These are phyloP conservation scores for Daphne laureola DNA, from an alignment of 441 rosid species.

Conservation along the genomic window DNA sequence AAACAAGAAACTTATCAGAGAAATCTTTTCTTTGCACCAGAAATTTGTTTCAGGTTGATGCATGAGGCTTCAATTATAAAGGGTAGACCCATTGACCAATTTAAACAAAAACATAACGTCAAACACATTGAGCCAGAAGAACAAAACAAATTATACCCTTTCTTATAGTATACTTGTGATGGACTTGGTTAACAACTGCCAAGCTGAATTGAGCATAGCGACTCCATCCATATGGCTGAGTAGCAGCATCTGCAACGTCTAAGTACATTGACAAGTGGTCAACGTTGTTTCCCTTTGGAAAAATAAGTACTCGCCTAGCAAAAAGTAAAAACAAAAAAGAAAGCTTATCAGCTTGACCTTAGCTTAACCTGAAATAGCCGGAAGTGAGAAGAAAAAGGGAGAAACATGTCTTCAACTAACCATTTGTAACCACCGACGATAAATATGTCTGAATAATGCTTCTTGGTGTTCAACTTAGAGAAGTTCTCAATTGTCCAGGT, in stretches of 20 bases:
- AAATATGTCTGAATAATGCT: constrained; percentile 35
- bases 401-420: constrained; percentile 12
- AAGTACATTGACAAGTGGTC: constrained; percentile 67
- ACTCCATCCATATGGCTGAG: constrained; percentile 69
- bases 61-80: no score
- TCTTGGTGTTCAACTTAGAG: constrained; percentile 32
- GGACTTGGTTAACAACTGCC: constrained; percentile 54
- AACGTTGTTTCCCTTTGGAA: constrained; percentile 71
- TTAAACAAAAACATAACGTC: no score
- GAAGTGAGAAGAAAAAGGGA: not conserved
- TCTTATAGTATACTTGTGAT: constrained; percentile 39
- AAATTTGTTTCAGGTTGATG: no score
- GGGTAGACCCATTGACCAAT: no score
- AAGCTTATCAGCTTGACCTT: no score
- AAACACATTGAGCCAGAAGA: no score
- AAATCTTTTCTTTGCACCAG: no score
- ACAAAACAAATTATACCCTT: constrained; percentile 31
- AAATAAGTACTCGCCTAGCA: constrained; percentile 58
- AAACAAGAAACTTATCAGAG: no score
- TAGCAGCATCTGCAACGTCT: constrained; percentile 56
- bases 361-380: no score
- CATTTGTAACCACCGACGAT: constrained; percentile 35
- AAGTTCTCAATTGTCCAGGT: constrained; percentile 49
- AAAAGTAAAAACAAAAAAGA: no score
- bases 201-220: constrained; percentile 65